Base-by-base conservation (phyloP, 1,284 basidiomycete genomes). In the Rhizopogon hawkerae region DNA sequence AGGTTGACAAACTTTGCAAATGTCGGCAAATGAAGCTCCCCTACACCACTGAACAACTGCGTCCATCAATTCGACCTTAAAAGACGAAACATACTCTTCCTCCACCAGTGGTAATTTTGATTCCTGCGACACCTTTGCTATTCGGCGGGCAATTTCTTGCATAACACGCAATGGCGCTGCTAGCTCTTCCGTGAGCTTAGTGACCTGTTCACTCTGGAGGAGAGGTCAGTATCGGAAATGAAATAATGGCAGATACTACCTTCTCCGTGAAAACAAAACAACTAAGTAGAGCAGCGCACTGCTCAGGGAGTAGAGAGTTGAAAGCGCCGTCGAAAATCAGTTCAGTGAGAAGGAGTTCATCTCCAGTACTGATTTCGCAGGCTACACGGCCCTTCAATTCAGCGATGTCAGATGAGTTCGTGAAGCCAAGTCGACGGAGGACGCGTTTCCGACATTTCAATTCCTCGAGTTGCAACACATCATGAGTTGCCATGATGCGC, bases 61-160 rank as follows among this genome's bases (percentile, higher is more conserved):
- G 58, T 98, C 95, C 92, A 98, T 98, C 51, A 99, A 80, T 63
- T 98, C 95, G 24, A 97, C 92, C 68, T 97, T 97, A 83, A 99
- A 99, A 13, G 85, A 88, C 51, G 83, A 77, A 1, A 99, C 92
- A 64, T 98, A 99, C 56, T 97, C 92, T 51, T 97, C 89, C 67
- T 98, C 95, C 48, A 90, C 83, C 35, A 98, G 65, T 0, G 85
- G 71, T 4, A 99, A 73, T 63, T 96, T 95, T 36, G 85, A 88
- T 68, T 98, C 96, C 58, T 89, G 89, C 1, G 92, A 92, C 1
- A 98, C 92, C 62, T 92, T 94, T 11, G 95, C 95, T 59, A 99
- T 99, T 42, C 92, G 79, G 16, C 92, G 73, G 0, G 96, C 96
- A 34, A 90, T 83, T 64, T 98, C 96, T 70, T 98, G 95, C 85